phyloP scores from a whole-genome alignment of 2,329 filamentous ascomycete species.

The Drechslera avenae region DNA sequence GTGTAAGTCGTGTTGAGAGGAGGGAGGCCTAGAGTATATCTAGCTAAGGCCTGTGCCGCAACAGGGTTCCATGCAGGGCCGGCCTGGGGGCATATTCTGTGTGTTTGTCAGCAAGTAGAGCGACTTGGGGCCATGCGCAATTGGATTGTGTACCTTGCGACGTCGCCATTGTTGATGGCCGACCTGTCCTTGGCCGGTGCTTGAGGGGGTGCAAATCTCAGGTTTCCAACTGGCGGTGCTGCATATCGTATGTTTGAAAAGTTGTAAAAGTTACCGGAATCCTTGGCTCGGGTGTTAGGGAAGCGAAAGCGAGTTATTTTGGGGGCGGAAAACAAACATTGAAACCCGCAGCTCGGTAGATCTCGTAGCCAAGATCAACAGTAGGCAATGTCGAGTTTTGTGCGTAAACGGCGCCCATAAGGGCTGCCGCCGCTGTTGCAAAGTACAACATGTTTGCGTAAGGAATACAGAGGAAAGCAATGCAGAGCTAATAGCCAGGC shows the following conservation, averaged over 20 bases:
- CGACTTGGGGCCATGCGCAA: background rate
- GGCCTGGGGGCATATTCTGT: conserved; percentile 45
- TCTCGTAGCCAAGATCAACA: conserved; percentile 61
- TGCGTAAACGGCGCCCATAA: conserved; percentile 30
- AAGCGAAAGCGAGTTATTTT: background rate
- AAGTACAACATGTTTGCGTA: conserved; percentile 28
- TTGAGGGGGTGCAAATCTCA: conserved; percentile 58
- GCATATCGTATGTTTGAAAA: conserved; percentile 64
- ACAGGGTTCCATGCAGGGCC: conserved; percentile 52
- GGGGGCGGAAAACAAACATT: conserved; percentile 45
- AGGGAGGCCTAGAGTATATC: conserved; percentile 32
- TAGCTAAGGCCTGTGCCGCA: conserved; percentile 41
- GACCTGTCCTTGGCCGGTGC: conserved; percentile 52
- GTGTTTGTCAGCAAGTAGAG: conserved; percentile 5
- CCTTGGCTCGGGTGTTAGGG: conserved; percentile 30
- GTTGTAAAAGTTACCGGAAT: conserved; percentile 55
- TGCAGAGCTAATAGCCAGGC: background rate
- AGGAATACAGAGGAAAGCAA: background rate
- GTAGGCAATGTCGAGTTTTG: conserved; percentile 46
- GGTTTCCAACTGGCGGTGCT: conserved; percentile 57
- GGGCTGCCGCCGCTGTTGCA: conserved; percentile 25
- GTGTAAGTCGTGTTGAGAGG: conserved; percentile 40
- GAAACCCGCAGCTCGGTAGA: conserved; percentile 55
- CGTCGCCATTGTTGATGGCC: conserved; percentile 53
- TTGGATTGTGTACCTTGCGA: conserved; percentile 34